Conservation (phyloP, 306 rosid genomes). For the Prinsepia uniflora region DNA sequence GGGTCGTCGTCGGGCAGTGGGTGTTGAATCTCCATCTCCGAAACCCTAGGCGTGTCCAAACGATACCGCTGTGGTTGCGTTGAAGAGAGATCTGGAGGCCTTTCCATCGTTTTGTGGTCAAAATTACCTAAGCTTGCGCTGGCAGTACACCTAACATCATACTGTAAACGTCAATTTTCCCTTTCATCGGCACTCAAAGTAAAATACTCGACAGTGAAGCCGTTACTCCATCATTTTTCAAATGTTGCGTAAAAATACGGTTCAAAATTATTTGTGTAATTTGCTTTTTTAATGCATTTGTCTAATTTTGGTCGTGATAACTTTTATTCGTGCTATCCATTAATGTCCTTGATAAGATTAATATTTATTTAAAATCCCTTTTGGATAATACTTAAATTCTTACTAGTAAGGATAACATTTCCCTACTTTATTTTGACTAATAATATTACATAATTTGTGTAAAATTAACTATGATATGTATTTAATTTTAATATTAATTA, state of each 20-base stretch:
- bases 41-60: background rate
- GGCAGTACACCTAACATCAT: background rate
- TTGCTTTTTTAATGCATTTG: background rate
- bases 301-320: too few relatives aligned
- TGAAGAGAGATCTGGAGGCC: slow-evolving; percentile 7
- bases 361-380: too few relatives aligned
- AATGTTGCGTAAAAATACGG: background rate
- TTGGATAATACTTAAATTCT: too few relatives aligned
- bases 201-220: too few relatives aligned
- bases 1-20: slow-evolving; percentile 19
- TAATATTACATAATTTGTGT: too few relatives aligned
- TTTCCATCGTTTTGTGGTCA: slow-evolving; percentile 12
- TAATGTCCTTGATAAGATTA: too few relatives aligned
- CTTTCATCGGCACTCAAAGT: background rate
- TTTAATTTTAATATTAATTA: too few relatives aligned
- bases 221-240: too few relatives aligned
- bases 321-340: too few relatives aligned
- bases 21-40: slow-evolving; percentile 35
- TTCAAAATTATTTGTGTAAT: background rate
- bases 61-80: slow-evolving; percentile 3
- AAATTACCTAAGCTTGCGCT: background rate
- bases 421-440: too few relatives aligned
- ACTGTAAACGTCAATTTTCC: slow-evolving; percentile 5
- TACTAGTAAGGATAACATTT: too few relatives aligned
- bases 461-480: too few relatives aligned